Percentiles rank a stretch among this genome's conserved stretches.
These are phyloP conservation scores for Aethionema arabicum DNA, from an alignment of 345 rosid species.

Conservation along the genomic window DNA sequence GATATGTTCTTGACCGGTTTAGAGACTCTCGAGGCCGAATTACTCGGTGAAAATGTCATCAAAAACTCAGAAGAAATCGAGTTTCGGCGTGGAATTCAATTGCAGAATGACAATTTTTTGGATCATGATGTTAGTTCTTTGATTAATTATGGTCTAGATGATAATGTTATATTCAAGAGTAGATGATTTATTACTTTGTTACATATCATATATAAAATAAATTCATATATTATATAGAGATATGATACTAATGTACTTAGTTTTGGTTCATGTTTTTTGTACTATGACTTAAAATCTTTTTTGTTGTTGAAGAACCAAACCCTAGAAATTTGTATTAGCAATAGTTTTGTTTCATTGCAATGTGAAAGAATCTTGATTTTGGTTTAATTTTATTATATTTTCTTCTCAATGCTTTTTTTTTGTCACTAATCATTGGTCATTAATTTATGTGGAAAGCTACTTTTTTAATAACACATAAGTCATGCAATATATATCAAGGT, in stretches of 20 bases:
- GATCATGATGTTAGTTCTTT: conserved; percentile 26
- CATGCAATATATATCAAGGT: conserved; percentile 21
- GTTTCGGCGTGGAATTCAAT: conserved; percentile 14
- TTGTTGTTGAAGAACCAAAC: conserved; percentile 20
- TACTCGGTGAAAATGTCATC: conserved; percentile 15
- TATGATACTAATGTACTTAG: conserved; percentile 11
- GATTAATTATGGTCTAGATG: conserved; percentile 25
- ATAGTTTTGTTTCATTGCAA: neutral
- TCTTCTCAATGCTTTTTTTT: neutral
- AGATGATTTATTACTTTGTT: conserved; percentile 11
- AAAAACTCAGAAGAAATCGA: neutral
- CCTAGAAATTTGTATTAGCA: conserved; percentile 19
- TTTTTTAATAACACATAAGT: conserved; percentile 9
- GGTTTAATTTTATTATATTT: neutral
- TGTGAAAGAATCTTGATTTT: conserved; percentile 7
- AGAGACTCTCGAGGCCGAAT: conserved; percentile 17
- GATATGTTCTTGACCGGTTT: conserved; percentile 29
- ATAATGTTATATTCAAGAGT: conserved; percentile 2
- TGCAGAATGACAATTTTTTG: neutral
- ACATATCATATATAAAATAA: neutral
- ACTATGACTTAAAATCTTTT: neutral
- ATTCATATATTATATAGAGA: neutral
- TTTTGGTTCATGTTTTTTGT: conserved; percentile 15
- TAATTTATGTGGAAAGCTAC: conserved; percentile 19
- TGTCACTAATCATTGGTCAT: conserved; percentile 8